Base-by-base conservation (phyloP, 1,284 basidiomycete species). In the Leccinum insolens region DNA sequence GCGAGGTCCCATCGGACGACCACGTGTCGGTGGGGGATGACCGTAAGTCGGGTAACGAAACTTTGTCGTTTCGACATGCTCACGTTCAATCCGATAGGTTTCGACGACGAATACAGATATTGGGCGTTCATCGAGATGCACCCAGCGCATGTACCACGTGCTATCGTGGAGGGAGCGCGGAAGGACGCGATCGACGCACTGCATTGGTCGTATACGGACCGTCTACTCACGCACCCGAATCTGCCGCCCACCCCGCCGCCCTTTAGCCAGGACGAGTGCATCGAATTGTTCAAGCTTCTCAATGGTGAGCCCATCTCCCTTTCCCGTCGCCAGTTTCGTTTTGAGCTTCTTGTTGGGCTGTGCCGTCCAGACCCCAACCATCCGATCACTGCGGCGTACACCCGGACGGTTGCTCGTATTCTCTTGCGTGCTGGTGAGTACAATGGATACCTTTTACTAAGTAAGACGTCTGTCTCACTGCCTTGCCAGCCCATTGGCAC, bases 201-300 rank as follows among this genome's bases (percentile, higher is more conserved):
- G 67, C 89, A 86, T 46, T 93, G 92, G 92, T 86, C 89, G 7
- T 92, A 89, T 77, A 90, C 91, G 7, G 92, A 93, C 73, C 88
- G 88, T 61, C 76, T 93, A 15, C 82, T 91, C 8, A 87, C 89
- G 2, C 83, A 89, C 17, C 80, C 86, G 8, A 81, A 83, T 46
- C 59, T 68, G 3, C 61, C 67, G 52, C 80, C 82, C 3, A 77
- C 84, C 11, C 82, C 85, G 3, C 85, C 90, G 1, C 90, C 91
- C 0, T 93, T 93, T 75, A 83, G 83, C 8, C 89, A 88, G 65
- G 87, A 88, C 11, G 92, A 93, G 74, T 93, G 90, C 72, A 86
- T 89, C 64, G 89, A 92, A 70, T 81, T 93, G 59, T 84, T 88
- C 76, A 81, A 78, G 15, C 76, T 93, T n/a, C 80, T 93, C 57